A percentile compares a stretch with the other conserved stretches of the same genome.
phyloP scores from a whole-genome alignment of 225 moss, liverwort and hornwort genomes.

The Rhytidiadelphus loreus region DNA sequence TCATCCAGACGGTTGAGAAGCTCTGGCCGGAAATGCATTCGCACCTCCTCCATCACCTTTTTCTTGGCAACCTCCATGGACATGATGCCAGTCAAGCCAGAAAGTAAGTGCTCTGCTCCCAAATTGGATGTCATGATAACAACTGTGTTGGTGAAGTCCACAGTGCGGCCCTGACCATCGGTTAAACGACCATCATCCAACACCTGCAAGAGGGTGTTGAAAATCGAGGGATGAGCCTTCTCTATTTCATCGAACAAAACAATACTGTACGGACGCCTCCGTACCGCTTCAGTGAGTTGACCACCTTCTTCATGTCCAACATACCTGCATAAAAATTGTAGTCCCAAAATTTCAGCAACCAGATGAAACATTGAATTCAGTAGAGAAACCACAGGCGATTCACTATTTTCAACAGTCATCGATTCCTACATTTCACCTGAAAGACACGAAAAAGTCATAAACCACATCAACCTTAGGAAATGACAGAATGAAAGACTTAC shows the following conservation, averaged over 20 bases:
- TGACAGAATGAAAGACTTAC: slow-evolving; percentile 6
- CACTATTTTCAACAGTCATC: background rate
- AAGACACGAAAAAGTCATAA: background rate
- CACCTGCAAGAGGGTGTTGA: slow-evolving; percentile 86
- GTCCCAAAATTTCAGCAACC: background rate
- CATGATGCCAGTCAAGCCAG: slow-evolving; percentile 55
- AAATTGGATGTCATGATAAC: slow-evolving; percentile 90
- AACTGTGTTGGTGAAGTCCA: slow-evolving; percentile 85
- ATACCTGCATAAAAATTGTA: slow-evolving; percentile 21
- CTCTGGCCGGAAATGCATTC: slow-evolving; percentile 71
- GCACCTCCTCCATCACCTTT: slow-evolving; percentile 77
- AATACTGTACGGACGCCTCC: slow-evolving; percentile 81
- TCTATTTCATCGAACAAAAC: slow-evolving; percentile 92
- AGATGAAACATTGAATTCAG: background rate
- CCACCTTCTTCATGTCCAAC: slow-evolving; percentile 95
- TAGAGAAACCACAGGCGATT: background rate
- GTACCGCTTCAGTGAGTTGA: slow-evolving; percentile 82
- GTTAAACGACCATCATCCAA: slow-evolving; percentile 95
- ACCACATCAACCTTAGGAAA: background rate
- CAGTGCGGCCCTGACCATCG: slow-evolving; percentile 87
- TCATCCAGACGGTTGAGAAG: slow-evolving; percentile 87
- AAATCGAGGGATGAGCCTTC: slow-evolving; percentile 77
- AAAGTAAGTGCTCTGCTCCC: slow-evolving; percentile 81
- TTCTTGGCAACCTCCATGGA: slow-evolving; percentile 60
- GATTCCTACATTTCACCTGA: background rate